Percentiles rank a stretch among this genome's conserved stretches.
Conservation (phyloP, 2,329 filamentous ascomycete species). For the Alternaria viburni region DNA sequence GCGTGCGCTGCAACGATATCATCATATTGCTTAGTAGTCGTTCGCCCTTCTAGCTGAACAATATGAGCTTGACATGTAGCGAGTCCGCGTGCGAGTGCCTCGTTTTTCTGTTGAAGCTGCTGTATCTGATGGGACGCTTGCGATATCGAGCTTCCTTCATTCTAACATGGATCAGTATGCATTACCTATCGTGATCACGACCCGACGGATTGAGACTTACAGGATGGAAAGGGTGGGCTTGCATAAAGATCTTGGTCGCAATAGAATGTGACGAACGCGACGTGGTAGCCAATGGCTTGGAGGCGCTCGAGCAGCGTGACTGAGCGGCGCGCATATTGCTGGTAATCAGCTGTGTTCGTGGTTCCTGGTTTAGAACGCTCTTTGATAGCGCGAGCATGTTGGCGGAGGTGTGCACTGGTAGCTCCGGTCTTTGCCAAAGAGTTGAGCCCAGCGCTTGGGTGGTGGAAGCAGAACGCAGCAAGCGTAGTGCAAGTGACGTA, state of each 20-base stretch:
- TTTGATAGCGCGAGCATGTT: not conserved
- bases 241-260: not conserved
- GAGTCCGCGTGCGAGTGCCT: not conserved
- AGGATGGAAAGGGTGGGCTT: not conserved
- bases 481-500: not conserved
- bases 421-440: not conserved
- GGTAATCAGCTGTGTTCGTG: not conserved
- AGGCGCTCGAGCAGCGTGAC: not conserved
- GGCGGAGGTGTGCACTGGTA: not conserved
- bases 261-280: not conserved
- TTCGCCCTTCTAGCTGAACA: not conserved
- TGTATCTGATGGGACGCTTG: not conserved
- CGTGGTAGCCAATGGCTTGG: not conserved
- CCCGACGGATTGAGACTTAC: not conserved
- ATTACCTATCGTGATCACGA: not conserved
- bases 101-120: not conserved
- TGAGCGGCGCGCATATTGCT: not conserved
- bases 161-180: not conserved
- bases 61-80: rapidly evolving
- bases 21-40: not conserved
- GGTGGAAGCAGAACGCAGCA: not conserved
- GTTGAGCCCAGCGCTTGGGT: not conserved
- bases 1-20: not conserved
- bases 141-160: not conserved
- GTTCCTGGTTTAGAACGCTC: not conserved